These are phyloP conservation scores for Leucocoprinus sp. DNA, from an alignment of 768 basidiomycete genomes.

Conservation along the genomic window DNA sequence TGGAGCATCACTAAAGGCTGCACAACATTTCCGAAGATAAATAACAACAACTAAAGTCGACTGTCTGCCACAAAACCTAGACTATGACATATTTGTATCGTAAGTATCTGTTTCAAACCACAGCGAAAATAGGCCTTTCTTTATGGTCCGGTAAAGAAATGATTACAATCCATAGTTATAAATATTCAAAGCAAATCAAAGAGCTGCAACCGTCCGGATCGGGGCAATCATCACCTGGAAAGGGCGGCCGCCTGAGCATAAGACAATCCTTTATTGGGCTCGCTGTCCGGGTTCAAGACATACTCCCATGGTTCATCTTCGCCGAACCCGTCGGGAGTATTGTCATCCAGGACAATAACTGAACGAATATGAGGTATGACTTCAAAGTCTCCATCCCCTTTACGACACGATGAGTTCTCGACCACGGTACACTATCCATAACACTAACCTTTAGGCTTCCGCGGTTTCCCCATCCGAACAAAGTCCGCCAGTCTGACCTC, in stretches of 20 bases:
- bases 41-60: no score
- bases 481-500: constrained; percentile 15
- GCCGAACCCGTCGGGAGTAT: constrained; percentile 6
- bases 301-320: constrained; percentile 14
- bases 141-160: no score
- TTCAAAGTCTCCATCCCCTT: constrained; percentile 14
- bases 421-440: background rate
- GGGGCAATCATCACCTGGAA: background rate
- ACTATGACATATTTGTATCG: no score
- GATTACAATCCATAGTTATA: background rate
- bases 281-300: constrained; percentile 5
- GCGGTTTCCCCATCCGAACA: constrained; percentile 2
- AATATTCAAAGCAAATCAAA: background rate
- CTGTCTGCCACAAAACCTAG: no score
- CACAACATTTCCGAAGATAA: no score
- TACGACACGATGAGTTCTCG: background rate
- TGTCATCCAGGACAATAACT: constrained; percentile 16
- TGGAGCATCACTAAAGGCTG: no score
- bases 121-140: no score
- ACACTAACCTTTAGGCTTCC: constrained; percentile 6
- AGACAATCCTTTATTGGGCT: constrained; percentile 7
- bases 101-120: background rate
- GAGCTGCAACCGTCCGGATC: background rate
- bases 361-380: constrained; percentile 14
- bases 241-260: constrained; percentile 7